Evolutionary conservation across 2,329 filamentous ascomycete genomes (phyloP).

Genomic region (Paraphoma chrysanthemicola): DNA sequence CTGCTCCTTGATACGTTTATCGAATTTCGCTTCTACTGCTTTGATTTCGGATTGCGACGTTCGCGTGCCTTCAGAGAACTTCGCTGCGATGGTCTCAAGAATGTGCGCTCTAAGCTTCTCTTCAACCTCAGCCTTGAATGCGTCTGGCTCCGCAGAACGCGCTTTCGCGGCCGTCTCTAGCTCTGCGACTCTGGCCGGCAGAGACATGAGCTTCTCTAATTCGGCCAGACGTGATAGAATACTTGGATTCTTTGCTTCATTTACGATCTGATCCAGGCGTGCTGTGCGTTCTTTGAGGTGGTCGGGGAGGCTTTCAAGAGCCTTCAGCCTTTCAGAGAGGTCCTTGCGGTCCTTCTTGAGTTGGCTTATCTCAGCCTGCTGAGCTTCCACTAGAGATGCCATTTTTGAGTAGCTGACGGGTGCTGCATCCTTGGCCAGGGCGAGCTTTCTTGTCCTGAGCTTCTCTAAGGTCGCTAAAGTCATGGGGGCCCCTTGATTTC

Average conservation of each 20-base stretch:
- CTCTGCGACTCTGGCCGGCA: background rate
- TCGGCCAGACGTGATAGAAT: background rate
- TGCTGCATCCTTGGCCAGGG: conserved; percentile 2
- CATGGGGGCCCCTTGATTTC: background rate
- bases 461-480: conserved; percentile 10
- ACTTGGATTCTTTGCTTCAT: background rate
- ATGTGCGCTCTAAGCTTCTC: background rate
- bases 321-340: background rate
- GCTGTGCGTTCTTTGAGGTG: background rate
- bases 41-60: background rate
- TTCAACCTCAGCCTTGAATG: background rate
- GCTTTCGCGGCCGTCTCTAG: background rate
- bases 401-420: too few species aligned
- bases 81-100: background rate
- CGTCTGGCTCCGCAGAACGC: background rate
- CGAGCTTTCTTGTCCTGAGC: conserved; percentile 8
- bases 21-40: background rate
- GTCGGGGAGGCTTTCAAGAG: background rate
- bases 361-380: conserved; percentile 8
- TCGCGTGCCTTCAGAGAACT: background rate
- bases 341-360: conserved; percentile 11
- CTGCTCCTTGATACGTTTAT: background rate
- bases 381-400: background rate
- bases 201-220: background rate
- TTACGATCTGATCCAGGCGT: background rate